A percentile compares a stretch with the other conserved stretches of the same genome.
These are phyloP conservation scores for Crithidia sp. DNA, from an alignment of 208 protist genomes.

Conservation along the genomic window DNA sequence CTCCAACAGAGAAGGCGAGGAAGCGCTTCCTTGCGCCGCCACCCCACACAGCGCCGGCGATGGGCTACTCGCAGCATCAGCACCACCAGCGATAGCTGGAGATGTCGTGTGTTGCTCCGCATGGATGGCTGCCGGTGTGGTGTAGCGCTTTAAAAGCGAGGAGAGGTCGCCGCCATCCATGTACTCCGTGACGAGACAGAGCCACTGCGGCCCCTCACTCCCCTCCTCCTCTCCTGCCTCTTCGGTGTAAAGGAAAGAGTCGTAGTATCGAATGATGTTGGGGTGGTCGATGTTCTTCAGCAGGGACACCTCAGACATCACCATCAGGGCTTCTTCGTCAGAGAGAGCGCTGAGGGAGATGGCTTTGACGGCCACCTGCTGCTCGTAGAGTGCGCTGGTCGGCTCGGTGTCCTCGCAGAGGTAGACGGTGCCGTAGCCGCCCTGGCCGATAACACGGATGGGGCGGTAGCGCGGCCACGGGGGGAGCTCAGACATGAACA, in stretches of 20 bases:
- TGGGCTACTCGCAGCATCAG: too few relatives aligned
- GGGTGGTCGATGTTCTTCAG: conserved; percentile 73
- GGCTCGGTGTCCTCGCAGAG: conserved; percentile 62
- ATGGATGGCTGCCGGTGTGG: not conserved
- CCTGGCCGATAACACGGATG: conserved; percentile 58
- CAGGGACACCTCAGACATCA: conserved; percentile 84
- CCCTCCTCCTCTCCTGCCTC: conserved; percentile 14
- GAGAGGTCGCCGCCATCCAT: conserved; percentile 82
- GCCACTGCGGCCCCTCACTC: conserved; percentile 26
- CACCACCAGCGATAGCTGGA: too few relatives aligned
- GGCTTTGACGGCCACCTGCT: conserved; percentile 79
- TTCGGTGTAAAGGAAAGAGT: conserved; percentile 78
- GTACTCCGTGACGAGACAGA: conserved; percentile 91
- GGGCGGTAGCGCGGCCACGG: conserved; percentile 63
- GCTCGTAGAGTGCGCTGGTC: conserved; percentile 7
- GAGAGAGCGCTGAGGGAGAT: conserved; percentile 53
- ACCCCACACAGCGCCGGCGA: not conserved
- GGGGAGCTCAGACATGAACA: conserved; percentile 30
- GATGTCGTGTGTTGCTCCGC: too few relatives aligned
- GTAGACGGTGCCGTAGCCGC: conserved; percentile 81
- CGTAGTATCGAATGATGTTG: conserved; percentile 86
- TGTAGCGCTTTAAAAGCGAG: conserved; percentile 29
- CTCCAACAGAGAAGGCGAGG: not conserved
- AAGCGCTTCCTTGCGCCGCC: too few relatives aligned
- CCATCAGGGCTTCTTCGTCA: conserved; percentile 65